Evolutionary conservation across 352 stramenopile genomes (phyloP).

Genomic region (Phytophthora aleatoria): DNA sequence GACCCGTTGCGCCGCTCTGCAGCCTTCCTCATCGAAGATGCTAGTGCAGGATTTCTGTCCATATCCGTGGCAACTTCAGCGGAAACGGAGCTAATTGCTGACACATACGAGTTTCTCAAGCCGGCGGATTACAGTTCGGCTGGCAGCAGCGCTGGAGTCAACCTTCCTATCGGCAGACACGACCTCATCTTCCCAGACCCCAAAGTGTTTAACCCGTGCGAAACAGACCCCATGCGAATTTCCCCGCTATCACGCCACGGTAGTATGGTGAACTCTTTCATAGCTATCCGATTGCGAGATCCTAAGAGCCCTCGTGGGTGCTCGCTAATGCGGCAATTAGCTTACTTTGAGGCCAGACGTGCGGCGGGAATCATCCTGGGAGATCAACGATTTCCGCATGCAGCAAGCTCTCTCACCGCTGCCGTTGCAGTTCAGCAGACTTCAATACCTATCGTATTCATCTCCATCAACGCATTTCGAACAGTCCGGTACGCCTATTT

Average conservation of each 20-base stretch:
- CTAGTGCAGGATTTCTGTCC: slow-evolving; percentile 56
- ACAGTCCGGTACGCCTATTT: slow-evolving; percentile 31
- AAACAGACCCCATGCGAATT: slow-evolving; percentile 26
- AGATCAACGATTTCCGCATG: slow-evolving; percentile 36
- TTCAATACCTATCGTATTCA: slow-evolving; percentile 55
- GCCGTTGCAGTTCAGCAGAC: slow-evolving; percentile 29
- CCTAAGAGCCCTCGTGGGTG: slow-evolving; percentile 30
- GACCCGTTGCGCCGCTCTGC: slow-evolving; percentile 46
- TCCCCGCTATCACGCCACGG: slow-evolving; percentile 24
- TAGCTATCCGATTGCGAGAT: slow-evolving; percentile 34
- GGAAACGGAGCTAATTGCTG: slow-evolving; percentile 29
- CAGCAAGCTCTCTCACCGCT: slow-evolving; percentile 21
- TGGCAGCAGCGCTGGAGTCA: slow-evolving; percentile 22
- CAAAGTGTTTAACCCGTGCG: slow-evolving; percentile 42
- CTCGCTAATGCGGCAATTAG: slow-evolving; percentile 46
- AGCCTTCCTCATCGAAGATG: slow-evolving; percentile 43
- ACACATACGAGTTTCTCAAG: slow-evolving; percentile 53
- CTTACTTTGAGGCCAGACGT: slow-evolving; percentile 42
- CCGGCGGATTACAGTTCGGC: slow-evolving; percentile 26
- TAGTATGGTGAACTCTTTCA: slow-evolving; percentile 30
- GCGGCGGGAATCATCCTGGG: slow-evolving; percentile 54
- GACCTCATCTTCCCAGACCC: slow-evolving; percentile 39
- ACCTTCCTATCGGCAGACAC: slow-evolving; percentile 52
- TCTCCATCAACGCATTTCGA: slow-evolving; percentile 41
- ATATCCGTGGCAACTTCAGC: slow-evolving; percentile 55